Base-by-base conservation (phyloP, 1,284 basidiomycete genomes). In the Neolentinus lepideus region DNA sequence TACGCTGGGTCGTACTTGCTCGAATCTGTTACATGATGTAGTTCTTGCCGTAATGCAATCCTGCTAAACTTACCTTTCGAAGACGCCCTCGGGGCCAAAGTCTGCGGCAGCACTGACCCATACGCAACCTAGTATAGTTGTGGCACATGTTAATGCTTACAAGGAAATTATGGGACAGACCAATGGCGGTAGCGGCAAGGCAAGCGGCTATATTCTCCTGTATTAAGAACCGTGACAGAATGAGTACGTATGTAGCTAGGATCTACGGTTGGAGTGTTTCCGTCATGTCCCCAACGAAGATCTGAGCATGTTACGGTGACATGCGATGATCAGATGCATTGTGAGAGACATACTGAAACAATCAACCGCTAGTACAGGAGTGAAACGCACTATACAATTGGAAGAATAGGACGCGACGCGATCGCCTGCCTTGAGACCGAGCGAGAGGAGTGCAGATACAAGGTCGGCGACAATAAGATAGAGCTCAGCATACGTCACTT, bases 21-120 rank as follows among this genome's bases (percentile, higher is more conserved):
- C 83, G 60, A 88, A 83, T 51, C 84, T 85, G 57, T 16, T 21
- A 14, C 24, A n/a, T 60, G 47, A 58, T 11, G 52, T 56, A 51
- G 10, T 54, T 43, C 25, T 25, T 19, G 25, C 43, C 12, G 22
- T n/a, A n/a, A 3, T 9, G 31, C 36, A 54, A 14, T 12, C 36
- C 24, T 6, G 19, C 24, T 8, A 9, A 33, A 64, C 71, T 61
- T 63, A 82, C 79, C 92, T 79, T 71, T 94, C 92, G 51, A 90
- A 74, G 1, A 92, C 89, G 4, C 91, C 92, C 60, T 86, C 81
- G 16, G 89, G 77, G 12, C 88, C 92, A 72, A 94, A 94, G 68
- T 95, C 92, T 10, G 90, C 84, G 3, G 92, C 90, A n/a, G 89
- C 90, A 60, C 85, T 88, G 52, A 88, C 85, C 88, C 88, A 92